Base-by-base conservation (phyloP, 768 basidiomycete genomes). In the Lyophyllum semitale region DNA sequence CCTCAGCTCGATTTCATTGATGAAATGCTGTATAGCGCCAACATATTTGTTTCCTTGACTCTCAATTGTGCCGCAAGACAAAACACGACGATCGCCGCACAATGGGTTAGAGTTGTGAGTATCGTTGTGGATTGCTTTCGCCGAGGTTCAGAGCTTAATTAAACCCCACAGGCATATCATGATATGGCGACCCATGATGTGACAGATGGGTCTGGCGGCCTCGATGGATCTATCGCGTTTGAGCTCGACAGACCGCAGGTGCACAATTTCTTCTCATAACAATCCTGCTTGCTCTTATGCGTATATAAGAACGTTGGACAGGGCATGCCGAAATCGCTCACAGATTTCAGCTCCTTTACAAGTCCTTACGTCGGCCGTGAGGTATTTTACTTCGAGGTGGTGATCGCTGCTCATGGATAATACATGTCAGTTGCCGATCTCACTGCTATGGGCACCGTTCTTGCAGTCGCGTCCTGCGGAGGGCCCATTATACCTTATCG, bases 401-500 rank as follows among this genome's bases (percentile, higher is more conserved):
- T 43, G 15, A 26, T 12, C 2, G 2, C 9, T 13, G 23, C 26
- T 43, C n/a, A n/a, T n/a, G n/a, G 15, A 43, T 25, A 6, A 11
- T 3, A 13, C 7, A 11, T 43, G 42, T 25, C 46, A 69, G 69
- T 66, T 27, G 63, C 72, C 11, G 73, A 75, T 53, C 40, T 69
- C 27, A 61, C 72, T 42, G 69, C 68, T 3, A 54, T 74, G 35
- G 72, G 64, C 25, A 63, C 64, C 1, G 60, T 66, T 4, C 55
- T 67, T 26, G 68, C 66, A 2, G 56, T 66, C 11, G 63, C 63
- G 6, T 58, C 62, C 11, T 75, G 74, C 53, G 65, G 66, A 43
- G 73, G 73, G 25, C 72, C 73, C 3, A 23, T 65, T 11, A 63
- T 76, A 22, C 68, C 68, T 17, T 63, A 61, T 29, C 63, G 67